Evolutionary conservation across 164 flowering plant species (phyloP), one percentile per base, ranked within the genome.

Genomic region (Dillenia suffruticosa): DNA sequence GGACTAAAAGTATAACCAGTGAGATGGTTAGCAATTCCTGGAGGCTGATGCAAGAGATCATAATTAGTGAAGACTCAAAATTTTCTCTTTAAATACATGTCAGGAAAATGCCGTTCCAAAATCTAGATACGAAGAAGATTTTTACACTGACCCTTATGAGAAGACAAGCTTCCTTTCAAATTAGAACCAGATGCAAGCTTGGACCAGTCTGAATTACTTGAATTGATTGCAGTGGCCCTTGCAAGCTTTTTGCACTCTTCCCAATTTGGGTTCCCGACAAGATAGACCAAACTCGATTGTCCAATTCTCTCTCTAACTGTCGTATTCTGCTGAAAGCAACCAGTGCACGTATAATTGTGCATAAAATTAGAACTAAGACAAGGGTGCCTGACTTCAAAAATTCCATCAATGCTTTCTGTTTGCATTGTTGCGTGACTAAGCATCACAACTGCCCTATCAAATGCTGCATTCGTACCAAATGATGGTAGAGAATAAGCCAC

Each of bases 381-480:
- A 56, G 91, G 91, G 72, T 88, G 86, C 56, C 67, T 76, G 47
- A 85, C 58, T 71, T 79, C 73, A 48, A 75, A 51, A 58, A 22
- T 63, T 12, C 57, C 67, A 24, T 57, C 56, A 49, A 5, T 40
- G 49, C 57, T 63, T 65, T 61, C 70, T 59, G 48, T 56, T 5
- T 54, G 57, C 5, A 43, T 14, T 52, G 74, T 67, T 32, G 58
- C 58, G 51, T 71, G 76, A 59, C 68, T 71, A 9, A 85, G 82
- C 77, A 84, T 68, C 45, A 53, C 67, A 58, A 82, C 61, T 5
- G 86, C 74, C 72, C 85, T 74, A 50, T 82, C 87, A 78, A 88
- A 85, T 61, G 90, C 94, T 58, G 76, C 81, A 54, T 84, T 85
- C 63, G 82, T 63, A 61, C 87, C 94, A 79, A 82, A 83, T 56